phyloP scores from a whole-genome alignment of 2,329 filamentous ascomycete species.

The Colletotrichum limetticola region DNA sequence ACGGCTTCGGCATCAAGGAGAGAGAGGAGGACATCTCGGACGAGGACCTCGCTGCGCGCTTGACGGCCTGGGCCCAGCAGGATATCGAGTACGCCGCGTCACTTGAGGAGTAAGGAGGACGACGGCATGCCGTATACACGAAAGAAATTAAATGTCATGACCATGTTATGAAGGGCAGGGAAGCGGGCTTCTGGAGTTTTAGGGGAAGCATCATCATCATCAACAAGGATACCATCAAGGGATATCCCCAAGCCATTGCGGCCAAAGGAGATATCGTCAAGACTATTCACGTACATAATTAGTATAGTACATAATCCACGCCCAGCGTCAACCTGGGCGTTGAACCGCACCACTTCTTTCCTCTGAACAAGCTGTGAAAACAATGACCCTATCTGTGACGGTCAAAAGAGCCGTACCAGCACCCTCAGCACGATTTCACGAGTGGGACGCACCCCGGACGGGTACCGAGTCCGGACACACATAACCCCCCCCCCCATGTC shows the following conservation, averaged over 20 bases:
- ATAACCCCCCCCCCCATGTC: neutral
- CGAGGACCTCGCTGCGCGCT: slow-evolving; percentile 49
- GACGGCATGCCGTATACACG: neutral
- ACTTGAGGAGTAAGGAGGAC: neutral
- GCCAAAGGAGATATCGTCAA: neutral
- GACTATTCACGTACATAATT: slow-evolving; percentile 20
- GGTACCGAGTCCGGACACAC: neutral
- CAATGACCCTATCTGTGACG: too few relatives aligned
- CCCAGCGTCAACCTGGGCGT: neutral
- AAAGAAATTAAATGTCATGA: neutral
- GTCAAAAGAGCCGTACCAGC: neutral
- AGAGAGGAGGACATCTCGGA: slow-evolving; percentile 41
- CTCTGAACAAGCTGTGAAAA: neutral
- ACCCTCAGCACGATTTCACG: too few relatives aligned
- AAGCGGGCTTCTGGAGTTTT: slow-evolving; percentile 27
- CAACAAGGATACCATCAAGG: slow-evolving; percentile 2
- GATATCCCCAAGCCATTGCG: neutral
- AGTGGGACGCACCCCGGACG: neutral
- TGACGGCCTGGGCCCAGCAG: slow-evolving; percentile 48
- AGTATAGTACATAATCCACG: slow-evolving; percentile 8
- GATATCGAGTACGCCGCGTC: slow-evolving; percentile 43
- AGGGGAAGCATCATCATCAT: neutral
- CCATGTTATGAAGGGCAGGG: slow-evolving; percentile 11
- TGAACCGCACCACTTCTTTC: neutral
- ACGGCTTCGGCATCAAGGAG: slow-evolving; percentile 31